Conservation (phyloP, 2,329 filamentous ascomycete species). For the Penicillium italicum region DNA sequence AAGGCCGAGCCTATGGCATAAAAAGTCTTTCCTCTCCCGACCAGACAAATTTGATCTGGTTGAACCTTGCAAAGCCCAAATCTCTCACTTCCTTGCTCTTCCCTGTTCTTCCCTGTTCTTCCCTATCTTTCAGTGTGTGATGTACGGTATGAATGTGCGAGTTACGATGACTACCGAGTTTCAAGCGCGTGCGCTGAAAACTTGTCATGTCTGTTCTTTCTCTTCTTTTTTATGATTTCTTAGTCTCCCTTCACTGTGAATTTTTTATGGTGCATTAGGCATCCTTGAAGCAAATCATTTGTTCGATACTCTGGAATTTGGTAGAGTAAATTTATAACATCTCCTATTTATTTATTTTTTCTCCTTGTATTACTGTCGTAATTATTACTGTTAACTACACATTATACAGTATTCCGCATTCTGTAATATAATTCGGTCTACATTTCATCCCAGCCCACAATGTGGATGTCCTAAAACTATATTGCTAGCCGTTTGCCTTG, state of each 20-base stretch:
- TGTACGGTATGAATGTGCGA: conserved; percentile 27
- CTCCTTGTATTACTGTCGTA: not conserved
- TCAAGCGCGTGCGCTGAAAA: conserved; percentile 13
- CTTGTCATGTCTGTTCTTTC: conserved; percentile 21
- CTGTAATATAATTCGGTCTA: not conserved
- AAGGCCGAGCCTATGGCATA: conserved; percentile 33
- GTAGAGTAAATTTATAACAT: conserved; percentile 3
- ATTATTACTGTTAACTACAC: not conserved
- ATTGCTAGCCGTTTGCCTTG: conserved; percentile 7
- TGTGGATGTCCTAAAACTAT: conserved; percentile 7
- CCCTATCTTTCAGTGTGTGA: conserved; percentile 18
- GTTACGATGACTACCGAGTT: conserved; percentile 12
- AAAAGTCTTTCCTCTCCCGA: conserved; percentile 3
- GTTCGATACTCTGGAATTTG: conserved; percentile 2
- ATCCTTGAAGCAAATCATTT: conserved; percentile 13
- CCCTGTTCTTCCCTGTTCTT: conserved; percentile 22
- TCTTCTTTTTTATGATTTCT: conserved; percentile 21
- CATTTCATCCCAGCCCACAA: conserved; percentile 1
- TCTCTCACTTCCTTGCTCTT: conserved; percentile 11
- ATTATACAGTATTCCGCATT: no score
- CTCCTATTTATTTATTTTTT: not conserved
- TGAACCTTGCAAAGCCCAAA: not conserved
- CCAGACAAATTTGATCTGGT: not conserved
- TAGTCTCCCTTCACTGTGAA: conserved; percentile 21
- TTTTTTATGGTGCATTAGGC: conserved; percentile 21